These are phyloP conservation scores for Alternaria arbusti DNA, from an alignment of 2,329 filamentous ascomycete species.

Conservation along the genomic window DNA sequence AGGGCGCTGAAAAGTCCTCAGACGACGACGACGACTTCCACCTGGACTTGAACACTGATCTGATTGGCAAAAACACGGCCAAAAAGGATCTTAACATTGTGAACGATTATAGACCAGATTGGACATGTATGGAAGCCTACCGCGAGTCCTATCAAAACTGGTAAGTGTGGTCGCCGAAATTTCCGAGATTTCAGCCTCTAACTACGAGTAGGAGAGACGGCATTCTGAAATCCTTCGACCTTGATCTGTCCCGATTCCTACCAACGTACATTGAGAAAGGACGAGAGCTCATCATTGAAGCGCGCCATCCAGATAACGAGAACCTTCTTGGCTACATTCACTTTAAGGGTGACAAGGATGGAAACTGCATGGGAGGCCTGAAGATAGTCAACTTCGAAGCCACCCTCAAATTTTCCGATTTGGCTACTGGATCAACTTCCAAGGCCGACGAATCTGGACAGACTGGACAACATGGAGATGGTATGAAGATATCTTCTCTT, in stretches of 20 bases:
- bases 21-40: not conserved
- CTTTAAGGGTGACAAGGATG: not conserved
- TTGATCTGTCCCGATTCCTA: slow-evolving; percentile 3
- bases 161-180: not conserved
- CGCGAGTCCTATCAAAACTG: not conserved
- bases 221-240: slow-evolving; percentile 11
- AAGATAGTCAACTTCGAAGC: not conserved
- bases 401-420: not conserved
- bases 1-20: too few species aligned
- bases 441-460: slow-evolving; percentile 2
- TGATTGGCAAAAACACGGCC: not conserved
- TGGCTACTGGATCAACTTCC: not conserved
- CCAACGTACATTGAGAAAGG: slow-evolving; percentile 1
- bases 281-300: not conserved
- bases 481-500: slow-evolving; percentile 24
- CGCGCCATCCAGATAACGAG: not conserved
- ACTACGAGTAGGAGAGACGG: slow-evolving; percentile 11
- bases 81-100: not conserved
- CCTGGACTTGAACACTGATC: not conserved
- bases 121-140: not conserved
- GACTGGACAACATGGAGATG: slow-evolving; percentile 28
- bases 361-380: not conserved
- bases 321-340: slow-evolving; percentile 18
- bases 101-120: not conserved
- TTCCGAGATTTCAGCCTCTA: not conserved